phyloP scores from a whole-genome alignment of 345 rosid species.

The Noccaea bulbosa region DNA sequence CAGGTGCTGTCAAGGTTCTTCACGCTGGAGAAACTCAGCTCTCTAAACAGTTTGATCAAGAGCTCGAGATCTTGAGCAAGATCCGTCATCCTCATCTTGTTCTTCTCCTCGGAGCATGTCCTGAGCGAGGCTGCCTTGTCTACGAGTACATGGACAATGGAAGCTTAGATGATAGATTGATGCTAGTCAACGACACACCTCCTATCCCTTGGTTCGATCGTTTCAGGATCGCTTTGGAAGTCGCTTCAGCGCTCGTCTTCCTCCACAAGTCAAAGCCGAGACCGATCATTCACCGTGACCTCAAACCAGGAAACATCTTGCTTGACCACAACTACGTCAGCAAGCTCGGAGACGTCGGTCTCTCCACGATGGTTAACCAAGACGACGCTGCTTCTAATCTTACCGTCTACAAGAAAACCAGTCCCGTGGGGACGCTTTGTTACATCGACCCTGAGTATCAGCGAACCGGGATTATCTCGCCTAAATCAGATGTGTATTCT shows the following conservation, averaged over 20 bases:
- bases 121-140: conserved; percentile 74
- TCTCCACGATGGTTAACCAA: conserved; percentile 60
- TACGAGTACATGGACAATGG: conserved; percentile 63
- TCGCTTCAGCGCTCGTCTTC: conserved; percentile 77
- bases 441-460: conserved; percentile 96
- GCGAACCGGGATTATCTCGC: conserved; percentile 72
- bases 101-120: conserved; percentile 93
- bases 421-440: conserved; percentile 84
- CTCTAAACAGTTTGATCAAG: conserved; percentile 48
- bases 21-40: conserved; percentile 44
- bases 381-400: conserved; percentile 53
- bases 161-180: conserved; percentile 49
- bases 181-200: conserved; percentile 49
- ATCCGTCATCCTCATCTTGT: conserved; percentile 87
- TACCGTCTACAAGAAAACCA: conserved; percentile 54
- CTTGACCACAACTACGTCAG: conserved; percentile 79
- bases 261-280: conserved; percentile 82
- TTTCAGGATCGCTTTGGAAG: conserved; percentile 86
- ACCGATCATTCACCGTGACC: conserved; percentile 84
- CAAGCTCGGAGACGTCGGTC: conserved; percentile 93
- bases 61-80: conserved; percentile 83
- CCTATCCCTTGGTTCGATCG: conserved; percentile 88
- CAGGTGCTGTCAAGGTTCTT: conserved; percentile 44
- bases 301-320: conserved; percentile 90
- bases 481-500: conserved; percentile 81